Evolutionary conservation across 768 basidiomycete genomes (phyloP).

Genomic region (Lyophyllum shimeji): DNA sequence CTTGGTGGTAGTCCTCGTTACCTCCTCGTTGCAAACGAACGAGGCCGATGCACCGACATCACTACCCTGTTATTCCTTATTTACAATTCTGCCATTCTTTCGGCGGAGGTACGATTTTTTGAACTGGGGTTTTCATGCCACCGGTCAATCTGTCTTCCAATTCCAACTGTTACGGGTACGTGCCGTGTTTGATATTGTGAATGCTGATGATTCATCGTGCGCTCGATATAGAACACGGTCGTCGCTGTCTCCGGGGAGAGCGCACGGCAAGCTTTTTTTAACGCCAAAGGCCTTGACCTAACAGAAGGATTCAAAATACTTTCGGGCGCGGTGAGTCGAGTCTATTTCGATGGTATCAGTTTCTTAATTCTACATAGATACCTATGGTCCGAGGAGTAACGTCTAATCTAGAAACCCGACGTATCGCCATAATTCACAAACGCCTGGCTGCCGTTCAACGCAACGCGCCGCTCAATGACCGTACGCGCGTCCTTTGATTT

Average conservation of each 20-base stretch:
- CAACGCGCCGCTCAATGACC: constrained; percentile 55
- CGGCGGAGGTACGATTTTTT: constrained; percentile 69
- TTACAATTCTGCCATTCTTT: constrained; percentile 68
- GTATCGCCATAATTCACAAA: constrained; percentile 68
- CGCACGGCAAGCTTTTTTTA: constrained; percentile 68
- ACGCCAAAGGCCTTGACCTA: constrained; percentile 68
- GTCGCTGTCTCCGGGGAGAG: constrained; percentile 75
- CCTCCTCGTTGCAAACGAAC: constrained; percentile 47
- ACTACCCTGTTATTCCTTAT: constrained; percentile 58
- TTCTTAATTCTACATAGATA: constrained; percentile 44
- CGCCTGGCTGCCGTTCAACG: constrained; percentile 65
- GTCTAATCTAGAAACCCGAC: constrained; percentile 60
- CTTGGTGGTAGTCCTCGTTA: constrained; percentile 44
- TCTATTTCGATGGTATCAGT: constrained; percentile 15
- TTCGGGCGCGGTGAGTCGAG: constrained; percentile 66
- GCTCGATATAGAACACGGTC: constrained; percentile 56
- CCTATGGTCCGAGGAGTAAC: constrained; percentile 78
- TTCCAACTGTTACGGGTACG: constrained; percentile 69
- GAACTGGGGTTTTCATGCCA: constrained; percentile 67
- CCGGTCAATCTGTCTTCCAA: constrained; percentile 65
- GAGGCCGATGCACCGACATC: constrained; percentile 50
- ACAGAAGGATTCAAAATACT: constrained; percentile 80
- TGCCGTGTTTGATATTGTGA: constrained; percentile 14
- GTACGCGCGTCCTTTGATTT: constrained; percentile 39
- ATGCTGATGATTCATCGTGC: constrained; percentile 3